Evolutionary conservation across 345 rosid species (phyloP).

Genomic region (Raphanus sativus): DNA sequence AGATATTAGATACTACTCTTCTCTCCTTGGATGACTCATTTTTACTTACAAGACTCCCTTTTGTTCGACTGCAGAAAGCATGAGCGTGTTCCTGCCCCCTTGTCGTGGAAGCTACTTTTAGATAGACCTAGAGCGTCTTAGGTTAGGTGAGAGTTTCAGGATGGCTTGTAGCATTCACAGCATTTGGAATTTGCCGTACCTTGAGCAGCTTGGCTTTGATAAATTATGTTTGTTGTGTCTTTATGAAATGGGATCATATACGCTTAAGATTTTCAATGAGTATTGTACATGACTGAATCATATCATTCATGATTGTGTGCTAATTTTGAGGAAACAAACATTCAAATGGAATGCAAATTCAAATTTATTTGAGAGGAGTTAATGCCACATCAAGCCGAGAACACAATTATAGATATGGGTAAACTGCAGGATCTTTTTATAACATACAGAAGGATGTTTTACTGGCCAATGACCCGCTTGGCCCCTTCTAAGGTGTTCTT

Average conservation of each 20-base stretch:
- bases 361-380: not conserved
- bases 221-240: not conserved
- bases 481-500: slow-evolving; percentile 82
- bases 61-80: slow-evolving; percentile 51
- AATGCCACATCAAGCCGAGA: slow-evolving; percentile 1
- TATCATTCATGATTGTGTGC: not conserved
- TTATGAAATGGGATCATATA: not conserved
- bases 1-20: not conserved
- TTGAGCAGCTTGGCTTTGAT: not conserved
- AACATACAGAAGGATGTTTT: slow-evolving; percentile 7
- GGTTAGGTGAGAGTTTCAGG: not conserved
- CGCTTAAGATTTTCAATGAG: not conserved
- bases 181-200: slow-evolving; percentile 4
- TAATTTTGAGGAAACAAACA: not conserved
- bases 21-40: not conserved
- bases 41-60: slow-evolving; percentile 2
- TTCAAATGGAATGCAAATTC: not conserved
- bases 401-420: slow-evolving; percentile 6
- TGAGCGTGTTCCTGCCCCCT: slow-evolving; percentile 23
- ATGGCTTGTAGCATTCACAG: slow-evolving; percentile 11
- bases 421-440: not conserved
- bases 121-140: slow-evolving; percentile 16
- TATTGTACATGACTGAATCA: not conserved
- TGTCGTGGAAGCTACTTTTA: slow-evolving; percentile 6
- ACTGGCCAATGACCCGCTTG: slow-evolving; percentile 56